Evolutionary conservation across 2,329 filamentous ascomycete species (phyloP).

Genomic region (Stagonosporopsis tanaceti): DNA sequence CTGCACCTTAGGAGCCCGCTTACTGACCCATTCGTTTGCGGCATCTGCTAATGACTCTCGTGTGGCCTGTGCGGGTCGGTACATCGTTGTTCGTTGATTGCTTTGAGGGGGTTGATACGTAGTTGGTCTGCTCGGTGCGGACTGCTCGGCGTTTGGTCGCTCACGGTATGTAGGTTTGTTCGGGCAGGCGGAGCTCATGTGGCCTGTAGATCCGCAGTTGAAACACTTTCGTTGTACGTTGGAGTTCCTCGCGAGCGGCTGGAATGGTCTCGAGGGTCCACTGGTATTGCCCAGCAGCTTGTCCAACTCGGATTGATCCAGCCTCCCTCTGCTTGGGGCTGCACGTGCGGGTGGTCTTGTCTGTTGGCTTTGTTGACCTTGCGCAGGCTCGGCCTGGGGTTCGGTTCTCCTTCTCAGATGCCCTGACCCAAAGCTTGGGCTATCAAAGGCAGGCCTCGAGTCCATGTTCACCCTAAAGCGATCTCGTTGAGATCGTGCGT

Average conservation of each 20-base stretch:
- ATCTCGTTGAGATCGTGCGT: slow-evolving; percentile 18
- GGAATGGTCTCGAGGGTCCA: slow-evolving; percentile 26
- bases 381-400: slow-evolving; percentile 15
- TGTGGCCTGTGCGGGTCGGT: neutral
- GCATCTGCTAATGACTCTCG: slow-evolving; percentile 36
- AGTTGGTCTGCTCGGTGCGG: slow-evolving; percentile 8
- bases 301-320: slow-evolving; percentile 42
- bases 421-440: slow-evolving; percentile 35
- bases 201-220: slow-evolving; percentile 40
- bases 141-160: slow-evolving; percentile 6
- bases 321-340: slow-evolving; percentile 27
- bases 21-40: slow-evolving; percentile 39
- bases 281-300: slow-evolving; percentile 30
- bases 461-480: slow-evolving; percentile 46
- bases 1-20: slow-evolving; percentile 23
- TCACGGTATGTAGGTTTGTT: slow-evolving; percentile 37
- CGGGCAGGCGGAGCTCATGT: slow-evolving; percentile 35
- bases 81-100: slow-evolving; percentile 9
- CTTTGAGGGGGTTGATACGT: slow-evolving; percentile 21
- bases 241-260: slow-evolving; percentile 33
- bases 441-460: slow-evolving; percentile 35
- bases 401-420: slow-evolving; percentile 41
- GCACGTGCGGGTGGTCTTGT: slow-evolving; percentile 9
- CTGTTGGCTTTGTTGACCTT: slow-evolving; percentile 6
- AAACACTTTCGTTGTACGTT: slow-evolving; percentile 39